Conservation (phyloP, 1,139 yeast species). For the Entelexis paramagnoliae region DNA sequence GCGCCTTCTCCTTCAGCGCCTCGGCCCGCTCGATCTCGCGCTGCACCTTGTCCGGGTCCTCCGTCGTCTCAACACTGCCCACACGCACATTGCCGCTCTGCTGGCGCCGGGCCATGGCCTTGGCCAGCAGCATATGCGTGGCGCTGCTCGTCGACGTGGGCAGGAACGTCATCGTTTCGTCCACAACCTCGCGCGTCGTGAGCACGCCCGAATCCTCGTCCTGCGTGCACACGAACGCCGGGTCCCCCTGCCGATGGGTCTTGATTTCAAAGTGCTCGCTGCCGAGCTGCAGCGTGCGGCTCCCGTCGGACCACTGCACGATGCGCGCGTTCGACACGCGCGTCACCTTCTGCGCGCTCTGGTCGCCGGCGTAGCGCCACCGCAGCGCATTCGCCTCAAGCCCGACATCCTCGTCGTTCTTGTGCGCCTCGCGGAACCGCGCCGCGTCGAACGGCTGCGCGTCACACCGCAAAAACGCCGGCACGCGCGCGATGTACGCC, state of each 20-base stretch:
- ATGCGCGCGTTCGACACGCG: slow-evolving; percentile 86
- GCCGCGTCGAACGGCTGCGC: slow-evolving; percentile 77
- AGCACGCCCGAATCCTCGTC: slow-evolving; percentile 57
- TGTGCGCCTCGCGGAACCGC: slow-evolving; percentile 38
- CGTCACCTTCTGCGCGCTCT: slow-evolving; percentile 33
- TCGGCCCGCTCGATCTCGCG: slow-evolving; percentile 73
- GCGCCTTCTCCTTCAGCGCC: slow-evolving; percentile 35
- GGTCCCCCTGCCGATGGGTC: slow-evolving; percentile 42
- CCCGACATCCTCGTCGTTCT: slow-evolving; percentile 36
- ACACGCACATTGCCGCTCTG: slow-evolving; percentile 43
- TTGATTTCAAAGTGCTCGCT: slow-evolving; percentile 70
- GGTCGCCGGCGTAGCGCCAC: slow-evolving; percentile 76
- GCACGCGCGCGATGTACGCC: slow-evolving; percentile 48
- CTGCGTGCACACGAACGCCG: slow-evolving; percentile 56
- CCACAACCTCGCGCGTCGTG: slow-evolving; percentile 31
- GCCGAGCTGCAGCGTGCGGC: slow-evolving; percentile 75
- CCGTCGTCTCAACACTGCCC: slow-evolving; percentile 64
- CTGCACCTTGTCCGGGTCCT: slow-evolving; percentile 81
- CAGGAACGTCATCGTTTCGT: slow-evolving; percentile 57
- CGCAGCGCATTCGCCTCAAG: slow-evolving; percentile 74
- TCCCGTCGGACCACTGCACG: slow-evolving; percentile 90
- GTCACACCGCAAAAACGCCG: slow-evolving; percentile 71
- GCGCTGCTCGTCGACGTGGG: slow-evolving; percentile 81
- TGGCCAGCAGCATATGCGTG: slow-evolving; percentile 70
- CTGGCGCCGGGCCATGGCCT: slow-evolving; percentile 62